These are phyloP conservation scores for Chenopodium berlandieri DNA, from an alignment of 148 eudicot genomes.

Conservation along the genomic window DNA sequence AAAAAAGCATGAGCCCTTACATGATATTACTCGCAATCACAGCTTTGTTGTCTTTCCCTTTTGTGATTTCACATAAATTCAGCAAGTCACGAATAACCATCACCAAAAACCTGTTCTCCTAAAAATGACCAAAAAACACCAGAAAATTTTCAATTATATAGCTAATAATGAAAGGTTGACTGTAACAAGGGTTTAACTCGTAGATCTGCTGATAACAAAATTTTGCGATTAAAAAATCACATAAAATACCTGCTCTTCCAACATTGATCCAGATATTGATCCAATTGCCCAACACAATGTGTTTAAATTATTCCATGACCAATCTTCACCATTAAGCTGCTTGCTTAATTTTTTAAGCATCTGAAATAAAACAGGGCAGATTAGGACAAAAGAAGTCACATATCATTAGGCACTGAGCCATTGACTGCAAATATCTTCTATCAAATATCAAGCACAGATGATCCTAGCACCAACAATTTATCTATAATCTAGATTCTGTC, in stretches of 20 bases:
- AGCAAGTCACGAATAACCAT: slow-evolving; percentile 97
- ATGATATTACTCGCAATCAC: slow-evolving; percentile 99
- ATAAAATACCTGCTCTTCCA: slow-evolving; percentile 80
- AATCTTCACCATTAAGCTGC: slow-evolving; percentile 93
- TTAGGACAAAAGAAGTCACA: background rate
- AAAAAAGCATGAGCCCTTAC: slow-evolving; percentile 42
- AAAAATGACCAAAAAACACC: slow-evolving; percentile 18
- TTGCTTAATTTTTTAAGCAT: slow-evolving; percentile 84
- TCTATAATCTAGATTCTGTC: background rate
- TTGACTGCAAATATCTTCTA: background rate
- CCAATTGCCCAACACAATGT: slow-evolving; percentile 99
- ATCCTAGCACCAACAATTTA: background rate
- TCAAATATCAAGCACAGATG: background rate
- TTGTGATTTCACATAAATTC: slow-evolving; percentile 89
- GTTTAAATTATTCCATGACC: slow-evolving; percentile 98
- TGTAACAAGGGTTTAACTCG: background rate
- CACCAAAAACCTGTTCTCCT: slow-evolving; percentile 98
- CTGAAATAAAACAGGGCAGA: slow-evolving; percentile 32
- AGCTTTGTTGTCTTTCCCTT: slow-evolving; percentile 99
- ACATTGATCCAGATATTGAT: slow-evolving; percentile 98
- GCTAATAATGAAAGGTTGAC: background rate
- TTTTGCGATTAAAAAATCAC: background rate
- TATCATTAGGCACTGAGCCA: background rate
- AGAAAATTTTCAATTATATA: background rate
- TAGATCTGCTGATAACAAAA: background rate